phyloP scores from a whole-genome alignment of 176 grass and related monocot genomes.

The Hsuehochloa calcarea region DNA sequence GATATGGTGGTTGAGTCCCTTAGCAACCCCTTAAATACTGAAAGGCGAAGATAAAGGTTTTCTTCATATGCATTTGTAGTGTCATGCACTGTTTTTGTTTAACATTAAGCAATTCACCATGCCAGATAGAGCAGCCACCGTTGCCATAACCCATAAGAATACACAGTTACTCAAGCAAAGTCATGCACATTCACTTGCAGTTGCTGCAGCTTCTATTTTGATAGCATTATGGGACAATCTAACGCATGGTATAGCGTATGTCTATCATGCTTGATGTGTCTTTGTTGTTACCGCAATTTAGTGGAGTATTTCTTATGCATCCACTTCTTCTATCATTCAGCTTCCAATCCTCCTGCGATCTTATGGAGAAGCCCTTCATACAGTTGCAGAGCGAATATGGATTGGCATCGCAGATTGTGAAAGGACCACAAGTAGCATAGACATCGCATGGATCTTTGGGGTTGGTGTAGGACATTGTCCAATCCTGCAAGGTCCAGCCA shows the following conservation, averaged over 20 bases:
- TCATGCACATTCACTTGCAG: constrained; percentile 36
- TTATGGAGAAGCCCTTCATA: constrained; percentile 43
- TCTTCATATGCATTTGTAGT: not conserved
- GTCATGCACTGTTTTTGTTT: constrained; percentile 21
- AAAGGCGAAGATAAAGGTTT: constrained; percentile 47
- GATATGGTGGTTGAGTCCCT: constrained; percentile 30
- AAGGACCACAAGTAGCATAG: constrained; percentile 45
- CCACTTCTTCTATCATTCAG: constrained; percentile 42
- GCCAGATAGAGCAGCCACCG: constrained; percentile 33
- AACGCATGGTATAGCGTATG: constrained; percentile 27
- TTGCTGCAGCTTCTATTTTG: constrained; percentile 4
- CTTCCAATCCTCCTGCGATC: constrained; percentile 35
- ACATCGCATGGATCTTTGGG: constrained; percentile 40
- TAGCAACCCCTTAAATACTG: constrained; percentile 51
- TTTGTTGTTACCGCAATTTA: constrained; percentile 31
- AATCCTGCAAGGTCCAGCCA: constrained; percentile 29
- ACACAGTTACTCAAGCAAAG: constrained; percentile 47
- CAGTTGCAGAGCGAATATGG: constrained; percentile 36
- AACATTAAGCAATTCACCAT: constrained; percentile 48
- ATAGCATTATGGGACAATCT: constrained; percentile 27
- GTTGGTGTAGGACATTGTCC: constrained; percentile 26
- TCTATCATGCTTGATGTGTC: not conserved
- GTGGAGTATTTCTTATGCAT: constrained; percentile 41
- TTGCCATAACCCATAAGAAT: constrained; percentile 22
- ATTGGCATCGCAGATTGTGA: constrained; percentile 31